Evolutionary conservation across 1,284 basidiomycete species (phyloP).

Genomic region (Exsudoporus floridanus): DNA sequence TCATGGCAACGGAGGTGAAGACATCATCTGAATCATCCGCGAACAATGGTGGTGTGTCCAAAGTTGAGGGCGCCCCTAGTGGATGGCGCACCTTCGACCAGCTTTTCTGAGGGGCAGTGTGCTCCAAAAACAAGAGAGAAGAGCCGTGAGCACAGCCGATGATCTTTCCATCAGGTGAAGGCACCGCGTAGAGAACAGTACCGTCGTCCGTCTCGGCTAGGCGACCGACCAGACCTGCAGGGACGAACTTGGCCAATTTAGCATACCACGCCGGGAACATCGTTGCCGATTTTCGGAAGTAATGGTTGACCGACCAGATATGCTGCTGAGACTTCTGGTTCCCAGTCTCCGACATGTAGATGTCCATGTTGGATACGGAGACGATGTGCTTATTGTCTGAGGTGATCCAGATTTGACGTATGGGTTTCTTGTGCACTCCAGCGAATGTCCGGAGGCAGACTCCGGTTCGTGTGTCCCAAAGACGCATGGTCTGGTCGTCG

Average conservation of each 20-base stretch:
- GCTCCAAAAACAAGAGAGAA: slow-evolving; percentile 10
- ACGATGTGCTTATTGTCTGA: slow-evolving; percentile 18
- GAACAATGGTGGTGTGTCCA: slow-evolving; percentile 14
- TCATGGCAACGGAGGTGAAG: slow-evolving; percentile 11
- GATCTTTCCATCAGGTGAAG: slow-evolving; percentile 12
- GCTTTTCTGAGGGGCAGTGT: neutral
- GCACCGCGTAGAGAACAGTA: neutral
- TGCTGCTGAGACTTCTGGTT: slow-evolving; percentile 10
- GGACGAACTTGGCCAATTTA: slow-evolving; percentile 13
- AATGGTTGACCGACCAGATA: slow-evolving; percentile 21
- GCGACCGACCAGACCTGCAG: slow-evolving; percentile 4
- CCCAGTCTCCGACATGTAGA: slow-evolving; percentile 14
- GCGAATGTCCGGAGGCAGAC: slow-evolving; percentile 16
- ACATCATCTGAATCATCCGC: neutral
- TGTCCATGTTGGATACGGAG: slow-evolving; percentile 13
- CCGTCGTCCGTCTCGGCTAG: slow-evolving; percentile 12
- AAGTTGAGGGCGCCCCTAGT: slow-evolving; percentile 2
- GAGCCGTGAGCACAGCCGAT: slow-evolving; percentile 4
- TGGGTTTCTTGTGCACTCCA: slow-evolving; percentile 15
- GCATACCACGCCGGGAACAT: slow-evolving; percentile 22
- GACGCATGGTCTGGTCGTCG: slow-evolving; percentile 18
- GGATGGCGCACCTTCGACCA: slow-evolving; percentile 9
- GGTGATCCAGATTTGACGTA: slow-evolving; percentile 21
- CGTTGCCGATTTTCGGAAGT: slow-evolving; percentile 6
- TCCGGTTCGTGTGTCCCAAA: slow-evolving; percentile 27